These are phyloP conservation scores for Limonium bicolor DNA, from an alignment of 148 eudicot genomes.

Conservation along the genomic window DNA sequence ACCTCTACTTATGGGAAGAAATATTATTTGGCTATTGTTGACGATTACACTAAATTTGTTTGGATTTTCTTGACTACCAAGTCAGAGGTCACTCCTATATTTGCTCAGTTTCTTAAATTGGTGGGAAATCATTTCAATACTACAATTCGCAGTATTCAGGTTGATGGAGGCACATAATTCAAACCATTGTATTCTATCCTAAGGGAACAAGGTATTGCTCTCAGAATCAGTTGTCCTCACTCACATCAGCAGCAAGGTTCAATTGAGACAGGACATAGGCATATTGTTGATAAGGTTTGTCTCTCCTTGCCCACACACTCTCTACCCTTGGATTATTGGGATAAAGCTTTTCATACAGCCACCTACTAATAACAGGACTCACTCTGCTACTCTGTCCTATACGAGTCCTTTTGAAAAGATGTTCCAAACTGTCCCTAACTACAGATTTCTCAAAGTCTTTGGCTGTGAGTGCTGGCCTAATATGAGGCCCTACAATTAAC, in stretches of 20 bases:
- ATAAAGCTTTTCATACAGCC: neutral
- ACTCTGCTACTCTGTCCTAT: neutral
- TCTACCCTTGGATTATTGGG: neutral
- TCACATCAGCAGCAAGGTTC: neutral
- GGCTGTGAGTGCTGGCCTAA: neutral
- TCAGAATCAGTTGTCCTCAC: neutral
- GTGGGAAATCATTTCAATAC: neutral
- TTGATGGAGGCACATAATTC: neutral
- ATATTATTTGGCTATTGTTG: neutral
- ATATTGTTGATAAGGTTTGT: neutral
- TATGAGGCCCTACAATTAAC: neutral
- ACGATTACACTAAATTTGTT: neutral
- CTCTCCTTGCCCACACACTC: neutral
- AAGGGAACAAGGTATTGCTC: neutral
- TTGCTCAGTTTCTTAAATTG: neutral
- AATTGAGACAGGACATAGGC: neutral
- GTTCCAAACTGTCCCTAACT: no score
- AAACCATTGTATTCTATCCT: neutral
- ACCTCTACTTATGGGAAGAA: neutral
- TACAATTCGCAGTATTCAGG: neutral
- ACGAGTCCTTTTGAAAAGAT: neutral
- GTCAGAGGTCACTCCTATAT: neutral
- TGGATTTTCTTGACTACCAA: neutral
- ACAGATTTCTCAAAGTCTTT: neutral
- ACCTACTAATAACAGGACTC: neutral